Percentiles rank a stretch among this genome's conserved stretches.
Conservation (phyloP, 1,139 yeast genomes). For the Scheffersomyces parashehatae region DNA sequence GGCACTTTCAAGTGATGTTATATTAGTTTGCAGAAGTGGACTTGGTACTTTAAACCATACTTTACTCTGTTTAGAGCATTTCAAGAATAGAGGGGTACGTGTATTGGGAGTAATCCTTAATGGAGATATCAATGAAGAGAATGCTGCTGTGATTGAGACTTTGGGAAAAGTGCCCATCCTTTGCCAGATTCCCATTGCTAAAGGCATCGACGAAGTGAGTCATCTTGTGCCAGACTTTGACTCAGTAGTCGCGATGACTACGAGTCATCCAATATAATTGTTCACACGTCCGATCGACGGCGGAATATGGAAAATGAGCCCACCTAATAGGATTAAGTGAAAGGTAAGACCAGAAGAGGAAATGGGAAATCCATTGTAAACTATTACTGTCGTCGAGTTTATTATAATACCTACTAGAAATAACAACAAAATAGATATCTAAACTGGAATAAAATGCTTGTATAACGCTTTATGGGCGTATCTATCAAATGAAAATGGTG, state of each 20-base stretch:
- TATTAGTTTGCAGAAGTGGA: conserved; percentile 27
- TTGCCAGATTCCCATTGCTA: conserved; percentile 5
- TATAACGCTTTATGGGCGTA: too few relatives aligned
- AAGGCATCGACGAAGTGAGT: conserved; percentile 1
- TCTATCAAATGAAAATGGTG: too few relatives aligned
- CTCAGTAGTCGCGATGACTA: background rate
- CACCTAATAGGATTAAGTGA: too few relatives aligned
- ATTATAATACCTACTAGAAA: too few relatives aligned
- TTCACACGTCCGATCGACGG: too few relatives aligned
- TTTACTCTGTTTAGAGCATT: conserved; percentile 22
- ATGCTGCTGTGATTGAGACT: conserved; percentile 15
- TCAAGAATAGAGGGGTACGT: conserved; percentile 13
- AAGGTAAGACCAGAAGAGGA: too few relatives aligned
- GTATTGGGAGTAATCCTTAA: conserved; percentile 24
- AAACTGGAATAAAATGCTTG: too few relatives aligned
- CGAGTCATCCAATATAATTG: too few relatives aligned
- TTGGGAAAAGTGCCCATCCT: conserved; percentile 7
- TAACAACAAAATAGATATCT: too few relatives aligned
- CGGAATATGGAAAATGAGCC: too few relatives aligned
- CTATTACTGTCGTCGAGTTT: too few relatives aligned
- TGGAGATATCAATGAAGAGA: conserved; percentile 21
- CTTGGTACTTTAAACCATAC: conserved; percentile 32
- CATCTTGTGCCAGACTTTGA: conserved; percentile 2
- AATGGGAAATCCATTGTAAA: too few relatives aligned
- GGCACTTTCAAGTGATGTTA: conserved; percentile 16